Percentiles rank a stretch among this genome's conserved stretches.
These are phyloP conservation scores for Neopestalotiopsis sp. DNA, from an alignment of 2,329 filamentous ascomycete genomes.

Conservation along the genomic window DNA sequence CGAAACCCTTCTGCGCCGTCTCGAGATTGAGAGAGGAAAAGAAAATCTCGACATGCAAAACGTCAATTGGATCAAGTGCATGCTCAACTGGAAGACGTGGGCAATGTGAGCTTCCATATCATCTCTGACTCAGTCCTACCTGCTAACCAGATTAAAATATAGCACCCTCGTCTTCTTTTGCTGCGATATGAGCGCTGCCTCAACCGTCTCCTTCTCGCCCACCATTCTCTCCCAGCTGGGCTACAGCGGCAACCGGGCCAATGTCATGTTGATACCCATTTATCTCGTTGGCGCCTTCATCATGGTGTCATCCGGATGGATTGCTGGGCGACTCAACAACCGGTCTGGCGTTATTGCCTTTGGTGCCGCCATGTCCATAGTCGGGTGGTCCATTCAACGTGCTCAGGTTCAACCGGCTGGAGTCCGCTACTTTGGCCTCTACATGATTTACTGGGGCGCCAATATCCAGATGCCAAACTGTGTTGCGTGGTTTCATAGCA, in stretches of 20 bases:
- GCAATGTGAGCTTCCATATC: slow-evolving; percentile 2
- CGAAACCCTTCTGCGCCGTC: not conserved
- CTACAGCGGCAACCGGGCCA: slow-evolving; percentile 9
- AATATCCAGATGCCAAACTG: slow-evolving; percentile 14
- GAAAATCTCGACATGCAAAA: slow-evolving; percentile 5
- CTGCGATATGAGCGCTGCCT: slow-evolving; percentile 11
- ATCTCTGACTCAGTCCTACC: not conserved
- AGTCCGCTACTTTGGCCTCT: slow-evolving; percentile 14
- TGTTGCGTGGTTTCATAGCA: slow-evolving; percentile 12
- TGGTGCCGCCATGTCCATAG: slow-evolving; percentile 7
- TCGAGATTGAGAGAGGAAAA: slow-evolving; percentile 1
- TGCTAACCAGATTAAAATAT: not conserved
- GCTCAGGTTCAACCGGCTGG: slow-evolving; percentile 9
- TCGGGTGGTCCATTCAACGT: slow-evolving; percentile 13
- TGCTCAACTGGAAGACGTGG: slow-evolving; percentile 15
- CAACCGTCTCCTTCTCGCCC: slow-evolving; percentile 12
- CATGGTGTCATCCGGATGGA: slow-evolving; percentile 2
- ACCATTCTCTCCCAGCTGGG: slow-evolving; percentile 16
- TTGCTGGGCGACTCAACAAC: slow-evolving; percentile 13
- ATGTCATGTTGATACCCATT: slow-evolving; percentile 9
- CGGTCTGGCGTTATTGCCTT: slow-evolving; percentile 7
- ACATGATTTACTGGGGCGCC: slow-evolving; percentile 13
- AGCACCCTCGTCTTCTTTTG: slow-evolving; percentile 11
- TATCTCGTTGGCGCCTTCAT: slow-evolving; percentile 15
- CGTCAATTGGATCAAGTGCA: slow-evolving; percentile 2